Evolutionary conservation across 345 rosid species (phyloP).

Genomic region (Hypericum perforatum): DNA sequence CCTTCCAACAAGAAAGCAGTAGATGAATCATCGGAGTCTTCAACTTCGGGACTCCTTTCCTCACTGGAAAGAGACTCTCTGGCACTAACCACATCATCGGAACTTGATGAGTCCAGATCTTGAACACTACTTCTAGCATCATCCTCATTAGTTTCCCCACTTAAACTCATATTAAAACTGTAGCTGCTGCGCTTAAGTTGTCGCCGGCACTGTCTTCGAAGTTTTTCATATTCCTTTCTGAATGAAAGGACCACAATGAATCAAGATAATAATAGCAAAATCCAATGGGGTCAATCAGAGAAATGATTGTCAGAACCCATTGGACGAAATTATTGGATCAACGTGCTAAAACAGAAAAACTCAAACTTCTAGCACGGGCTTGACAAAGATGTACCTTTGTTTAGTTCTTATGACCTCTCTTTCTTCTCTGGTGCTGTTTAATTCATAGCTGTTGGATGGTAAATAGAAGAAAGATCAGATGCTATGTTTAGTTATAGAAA

Average conservation of each 20-base stretch:
- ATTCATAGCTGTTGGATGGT: constrained; percentile 46
- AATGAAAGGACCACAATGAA: background rate
- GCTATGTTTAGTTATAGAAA: background rate
- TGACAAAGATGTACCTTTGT: constrained; percentile 44
- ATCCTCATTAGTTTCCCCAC: constrained; percentile 19
- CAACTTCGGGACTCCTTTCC: constrained; percentile 41
- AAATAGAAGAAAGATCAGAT: constrained; percentile 2
- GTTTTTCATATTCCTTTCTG: constrained; percentile 80
- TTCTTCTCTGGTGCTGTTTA: constrained; percentile 71
- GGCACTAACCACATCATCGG: constrained; percentile 65
- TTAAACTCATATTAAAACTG: constrained; percentile 28
- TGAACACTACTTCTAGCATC: constrained; percentile 31
- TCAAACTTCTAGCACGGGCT: background rate
- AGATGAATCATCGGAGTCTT: constrained; percentile 40
- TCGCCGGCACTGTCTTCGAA: constrained; percentile 57
- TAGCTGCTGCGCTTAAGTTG: constrained; percentile 33
- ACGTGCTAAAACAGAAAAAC: constrained; percentile 6
- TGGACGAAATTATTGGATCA: background rate
- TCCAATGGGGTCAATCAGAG: background rate
- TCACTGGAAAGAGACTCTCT: constrained; percentile 61
- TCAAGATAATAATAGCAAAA: constrained; percentile 2
- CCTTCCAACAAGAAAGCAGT: constrained; percentile 46
- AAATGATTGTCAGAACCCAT: background rate
- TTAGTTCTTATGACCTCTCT: constrained; percentile 47
- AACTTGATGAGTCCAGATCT: constrained; percentile 47